Evolutionary conservation across 139 green algal genomes (phyloP), one percentile per base, ranked within the genome.

Genomic region (Spirogloea muscicola): DNA sequence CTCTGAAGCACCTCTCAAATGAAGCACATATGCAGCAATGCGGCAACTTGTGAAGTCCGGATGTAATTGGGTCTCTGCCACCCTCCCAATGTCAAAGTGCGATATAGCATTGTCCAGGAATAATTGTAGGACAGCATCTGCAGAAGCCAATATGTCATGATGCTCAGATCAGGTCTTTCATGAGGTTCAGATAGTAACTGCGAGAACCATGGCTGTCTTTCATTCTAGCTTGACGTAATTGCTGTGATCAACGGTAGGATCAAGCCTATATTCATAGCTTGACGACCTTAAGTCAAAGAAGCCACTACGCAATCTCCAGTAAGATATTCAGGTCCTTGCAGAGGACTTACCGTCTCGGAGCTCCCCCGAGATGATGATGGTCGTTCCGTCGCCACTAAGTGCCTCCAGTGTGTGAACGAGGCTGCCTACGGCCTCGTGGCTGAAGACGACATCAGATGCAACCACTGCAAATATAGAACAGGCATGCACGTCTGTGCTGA

Each of bases 21-120:
- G n/a, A n/a, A 74, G 42, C 31, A 10, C 49, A 44, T 76, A 76
- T 27, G 68, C n/a, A 9, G 68, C 68, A 18, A 76, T 51, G 13
- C 68, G 3, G 10, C 42, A 33, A 18, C 68, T 76, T 13, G 16
- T 48, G 49, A 58, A 76, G 31, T 76, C 68, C 3, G 43, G 29
- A 9, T 59, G 51, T 34, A 76, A n/a, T 10, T 69, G 27, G 5
- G 27, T 33, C 31, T 31, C 27, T 1, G 7, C 6, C 49, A 76
- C 21, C 58, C 49, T 37, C 13, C 68, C 51, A 25, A 76, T 37
- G n/a, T 40, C 21, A 46, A 76, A 76, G 39, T 3, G 27, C 27
- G 31, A 13, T 51, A 72, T 33, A 21, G 68, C 68, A 25, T 13
- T 29, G 41, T 52, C 58, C 31, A 76, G 43, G 34, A 76, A 76